Percentiles rank a stretch among this genome's conserved stretches.
Evolutionary conservation across 169 alveolate genomes (phyloP).

Genomic region (Plasmodium ovale): DNA sequence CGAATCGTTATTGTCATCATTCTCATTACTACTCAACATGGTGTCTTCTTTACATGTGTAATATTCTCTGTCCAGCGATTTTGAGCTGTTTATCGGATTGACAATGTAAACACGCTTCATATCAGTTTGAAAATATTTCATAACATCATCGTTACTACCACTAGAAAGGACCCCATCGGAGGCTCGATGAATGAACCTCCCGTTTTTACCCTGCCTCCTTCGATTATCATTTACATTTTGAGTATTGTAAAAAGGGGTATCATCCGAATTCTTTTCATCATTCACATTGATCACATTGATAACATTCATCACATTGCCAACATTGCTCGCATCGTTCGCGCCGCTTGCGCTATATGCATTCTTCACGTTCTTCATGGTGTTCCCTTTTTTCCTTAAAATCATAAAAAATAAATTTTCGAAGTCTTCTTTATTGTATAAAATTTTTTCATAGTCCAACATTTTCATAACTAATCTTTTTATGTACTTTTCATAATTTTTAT

Average conservation of each 20-base stretch:
- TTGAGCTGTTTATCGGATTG: background rate
- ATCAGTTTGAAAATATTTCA: background rate
- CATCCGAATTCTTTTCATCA: too few relatives aligned
- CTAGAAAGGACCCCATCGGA: slow-evolving; percentile 19
- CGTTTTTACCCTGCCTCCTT: background rate
- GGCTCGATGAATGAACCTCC: background rate
- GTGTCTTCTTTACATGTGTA: slow-evolving; percentile 22
- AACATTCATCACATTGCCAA: too few relatives aligned
- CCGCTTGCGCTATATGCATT: too few relatives aligned
- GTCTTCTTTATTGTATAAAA: slow-evolving; percentile 53
- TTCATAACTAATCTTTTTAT: slow-evolving; percentile 52
- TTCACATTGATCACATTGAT: too few relatives aligned
- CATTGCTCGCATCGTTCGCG: too few relatives aligned
- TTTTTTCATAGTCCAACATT: slow-evolving; percentile 63
- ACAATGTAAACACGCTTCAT: background rate
- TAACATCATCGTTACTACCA: slow-evolving; percentile 20
- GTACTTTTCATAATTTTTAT: slow-evolving; percentile 65
- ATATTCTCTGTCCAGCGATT: slow-evolving; percentile 6
- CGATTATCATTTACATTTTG: background rate
- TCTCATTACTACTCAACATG: background rate
- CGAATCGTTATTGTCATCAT: background rate
- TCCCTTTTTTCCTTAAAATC: slow-evolving; percentile 33
- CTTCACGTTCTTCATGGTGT: background rate
- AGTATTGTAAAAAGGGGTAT: background rate
- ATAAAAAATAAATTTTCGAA: slow-evolving; percentile 68